A percentile compares a stretch with the other conserved stretches of the same genome.
Evolutionary conservation across 2,329 filamentous ascomycete genomes (phyloP).

Genomic region (Ophiosphaerella narmari): DNA sequence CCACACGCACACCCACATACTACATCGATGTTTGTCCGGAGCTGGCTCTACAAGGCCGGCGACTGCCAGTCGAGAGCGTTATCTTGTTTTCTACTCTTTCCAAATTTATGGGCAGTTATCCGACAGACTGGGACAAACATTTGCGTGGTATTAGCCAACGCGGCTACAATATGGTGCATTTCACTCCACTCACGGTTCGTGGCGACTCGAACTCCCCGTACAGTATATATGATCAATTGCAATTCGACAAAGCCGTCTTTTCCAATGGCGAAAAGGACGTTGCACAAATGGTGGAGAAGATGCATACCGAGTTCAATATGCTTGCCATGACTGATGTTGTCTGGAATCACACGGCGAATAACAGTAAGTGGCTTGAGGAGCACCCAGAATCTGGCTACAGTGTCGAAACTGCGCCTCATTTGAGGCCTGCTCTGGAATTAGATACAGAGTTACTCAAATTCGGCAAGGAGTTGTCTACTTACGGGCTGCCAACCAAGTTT

Average conservation of each 20-base stretch:
- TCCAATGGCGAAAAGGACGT: constrained; percentile 85
- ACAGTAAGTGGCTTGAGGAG: constrained; percentile 90
- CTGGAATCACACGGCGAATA: constrained; percentile 96
- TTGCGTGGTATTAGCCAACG: constrained; percentile 84
- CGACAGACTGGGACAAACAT: constrained; percentile 87
- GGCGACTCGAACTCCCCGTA: constrained; percentile 95
- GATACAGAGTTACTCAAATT: constrained; percentile 73
- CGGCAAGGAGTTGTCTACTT: constrained; percentile 63
- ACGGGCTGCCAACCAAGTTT: constrained; percentile 77
- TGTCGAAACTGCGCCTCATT: constrained; percentile 80
- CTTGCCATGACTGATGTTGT: constrained; percentile 94
- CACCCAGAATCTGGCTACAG: constrained; percentile 98
- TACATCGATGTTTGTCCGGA: constrained; percentile 93
- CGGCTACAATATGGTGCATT: constrained; percentile 99
- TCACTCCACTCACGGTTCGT: constrained; percentile 88
- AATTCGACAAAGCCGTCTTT: constrained; percentile 82
- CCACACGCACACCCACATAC: constrained; percentile 74
- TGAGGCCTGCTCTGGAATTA: constrained; percentile 72
- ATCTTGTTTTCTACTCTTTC: constrained; percentile 93
- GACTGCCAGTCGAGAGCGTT: constrained; percentile 81
- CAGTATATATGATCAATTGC: constrained; percentile 90
- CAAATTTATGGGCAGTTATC: constrained; percentile 97
- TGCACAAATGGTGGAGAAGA: constrained; percentile 72
- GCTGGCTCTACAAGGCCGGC: constrained; percentile 72
- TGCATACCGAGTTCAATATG: constrained; percentile 83